A percentile compares a stretch with the other conserved stretches of the same genome.
Evolutionary conservation across 805 yeast genomes (phyloP).

Genomic region (Candida montana): DNA sequence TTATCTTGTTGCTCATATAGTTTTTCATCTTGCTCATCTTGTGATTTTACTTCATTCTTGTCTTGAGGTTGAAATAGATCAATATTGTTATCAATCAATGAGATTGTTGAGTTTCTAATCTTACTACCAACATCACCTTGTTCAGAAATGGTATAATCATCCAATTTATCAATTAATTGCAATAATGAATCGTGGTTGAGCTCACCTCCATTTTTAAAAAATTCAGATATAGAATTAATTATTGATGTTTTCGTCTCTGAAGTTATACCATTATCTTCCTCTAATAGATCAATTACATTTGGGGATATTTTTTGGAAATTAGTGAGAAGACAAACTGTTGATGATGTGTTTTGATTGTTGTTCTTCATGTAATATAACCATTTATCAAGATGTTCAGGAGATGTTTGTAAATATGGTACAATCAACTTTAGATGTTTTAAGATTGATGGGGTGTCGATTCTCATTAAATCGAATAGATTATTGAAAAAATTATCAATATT

Average conservation of each 20-base stretch:
- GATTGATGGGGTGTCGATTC: conserved; percentile 16
- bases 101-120: conserved; percentile 50
- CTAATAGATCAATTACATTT: conserved; percentile 12
- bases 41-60: conserved; percentile 8
- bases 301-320: conserved; percentile 6
- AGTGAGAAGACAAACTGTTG: conserved; percentile 28
- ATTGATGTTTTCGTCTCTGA: conserved; percentile 13
- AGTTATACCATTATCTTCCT: conserved; percentile 22
- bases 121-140: conserved; percentile 92
- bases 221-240: conserved; percentile 15
- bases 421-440: conserved; percentile 5
- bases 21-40: too few relatives aligned
- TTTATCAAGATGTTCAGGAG: conserved; percentile 16
- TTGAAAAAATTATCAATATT: conserved; percentile 6
- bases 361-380: conserved; percentile 34
- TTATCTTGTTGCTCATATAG: too few relatives aligned
- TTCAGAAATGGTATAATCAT: conserved; percentile 72
- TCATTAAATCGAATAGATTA: conserved; percentile 20
- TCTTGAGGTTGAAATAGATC: conserved; percentile 8
- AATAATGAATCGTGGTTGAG: neutral
- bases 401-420: conserved; percentile 11
- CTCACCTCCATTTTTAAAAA: neutral
- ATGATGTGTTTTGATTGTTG: conserved; percentile 35
- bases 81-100: conserved; percentile 30
- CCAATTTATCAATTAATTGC: conserved; percentile 38